A percentile compares a stretch with the other conserved stretches of the same genome.
Evolutionary conservation across 2,329 filamentous ascomycete species (phyloP).

Genomic region (Hymenoscyphus albidus): DNA sequence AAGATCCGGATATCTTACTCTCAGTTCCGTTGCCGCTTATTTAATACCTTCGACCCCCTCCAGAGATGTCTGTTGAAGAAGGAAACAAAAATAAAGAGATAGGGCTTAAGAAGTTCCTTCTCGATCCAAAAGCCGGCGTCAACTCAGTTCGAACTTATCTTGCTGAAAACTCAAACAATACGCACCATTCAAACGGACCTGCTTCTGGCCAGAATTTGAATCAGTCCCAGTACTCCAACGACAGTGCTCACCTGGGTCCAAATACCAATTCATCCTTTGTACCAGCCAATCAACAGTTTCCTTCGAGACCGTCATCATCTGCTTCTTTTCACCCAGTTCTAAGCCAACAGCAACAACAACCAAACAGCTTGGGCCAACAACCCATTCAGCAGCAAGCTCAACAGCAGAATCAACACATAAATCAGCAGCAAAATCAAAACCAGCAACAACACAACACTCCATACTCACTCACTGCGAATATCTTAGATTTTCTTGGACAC

Average conservation of each 20-base stretch:
- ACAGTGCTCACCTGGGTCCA: constrained; percentile 1
- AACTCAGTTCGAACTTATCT: constrained; percentile 10
- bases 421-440: neutral
- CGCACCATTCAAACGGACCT: neutral
- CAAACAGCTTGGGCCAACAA: too few species aligned
- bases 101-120: constrained; percentile 11
- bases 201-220: constrained; percentile 4
- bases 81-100: constrained; percentile 7
- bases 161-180: neutral
- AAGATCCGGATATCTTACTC: constrained; percentile 2
- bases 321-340: constrained; percentile 2
- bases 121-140: constrained; percentile 11
- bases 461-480: neutral
- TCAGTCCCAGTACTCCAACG: constrained; percentile 1
- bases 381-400: neutral
- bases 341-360: neutral
- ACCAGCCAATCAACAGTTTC: constrained; percentile 6
- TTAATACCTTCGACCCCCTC: neutral
- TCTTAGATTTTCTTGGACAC: constrained; percentile 2
- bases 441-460: neutral
- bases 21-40: neutral
- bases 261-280: neutral
- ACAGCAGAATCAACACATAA: neutral
- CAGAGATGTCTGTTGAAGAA: constrained; percentile 1
- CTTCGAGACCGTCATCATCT: neutral